These are phyloP conservation scores for Mycena kentingensis DNA, from an alignment of 768 basidiomycete species.

Conservation along the genomic window DNA sequence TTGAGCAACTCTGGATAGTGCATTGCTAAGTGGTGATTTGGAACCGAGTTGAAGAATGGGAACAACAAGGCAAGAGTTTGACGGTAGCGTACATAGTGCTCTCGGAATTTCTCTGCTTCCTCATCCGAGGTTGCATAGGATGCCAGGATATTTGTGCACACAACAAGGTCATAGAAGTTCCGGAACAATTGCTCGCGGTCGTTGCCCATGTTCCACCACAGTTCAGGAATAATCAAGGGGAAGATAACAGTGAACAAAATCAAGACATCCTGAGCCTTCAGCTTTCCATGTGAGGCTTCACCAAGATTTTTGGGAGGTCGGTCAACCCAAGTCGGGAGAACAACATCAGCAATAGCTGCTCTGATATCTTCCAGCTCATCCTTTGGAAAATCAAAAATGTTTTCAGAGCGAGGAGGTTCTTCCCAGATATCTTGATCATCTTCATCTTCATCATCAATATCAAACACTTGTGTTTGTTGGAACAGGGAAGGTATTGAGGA, in stretches of 20 bases:
- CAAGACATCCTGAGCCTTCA: constrained; percentile 22
- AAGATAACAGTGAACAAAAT: constrained; percentile 11
- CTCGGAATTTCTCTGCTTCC: constrained; percentile 4
- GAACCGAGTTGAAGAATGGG: constrained; percentile 23
- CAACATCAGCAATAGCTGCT: constrained; percentile 3
- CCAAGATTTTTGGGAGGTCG: constrained; percentile 23
- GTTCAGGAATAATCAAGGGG: constrained; percentile 11
- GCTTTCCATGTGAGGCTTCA: constrained; percentile 23
- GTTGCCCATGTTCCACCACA: constrained; percentile 7
- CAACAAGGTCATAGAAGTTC: constrained; percentile 16
- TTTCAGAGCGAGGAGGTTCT: background rate
- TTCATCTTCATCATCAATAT: background rate
- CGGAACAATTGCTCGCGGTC: background rate
- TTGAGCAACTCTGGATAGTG: constrained; percentile 32
- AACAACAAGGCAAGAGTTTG: constrained; percentile 23
- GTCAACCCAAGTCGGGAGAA: constrained; percentile 18
- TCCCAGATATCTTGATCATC: background rate
- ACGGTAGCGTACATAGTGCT: constrained; percentile 12
- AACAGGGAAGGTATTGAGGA: too few relatives aligned
- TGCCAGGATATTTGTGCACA: constrained; percentile 14
- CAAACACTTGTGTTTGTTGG: too few relatives aligned
- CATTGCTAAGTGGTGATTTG: constrained; percentile 39
- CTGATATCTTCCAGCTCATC: background rate
- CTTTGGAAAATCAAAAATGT: background rate
- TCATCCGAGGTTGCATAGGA: constrained; percentile 9